A percentile compares a stretch with the other conserved stretches of the same genome.
These are phyloP conservation scores for Baffinella frigidus DNA, from an alignment of 208 protist genomes.

Conservation along the genomic window DNA sequence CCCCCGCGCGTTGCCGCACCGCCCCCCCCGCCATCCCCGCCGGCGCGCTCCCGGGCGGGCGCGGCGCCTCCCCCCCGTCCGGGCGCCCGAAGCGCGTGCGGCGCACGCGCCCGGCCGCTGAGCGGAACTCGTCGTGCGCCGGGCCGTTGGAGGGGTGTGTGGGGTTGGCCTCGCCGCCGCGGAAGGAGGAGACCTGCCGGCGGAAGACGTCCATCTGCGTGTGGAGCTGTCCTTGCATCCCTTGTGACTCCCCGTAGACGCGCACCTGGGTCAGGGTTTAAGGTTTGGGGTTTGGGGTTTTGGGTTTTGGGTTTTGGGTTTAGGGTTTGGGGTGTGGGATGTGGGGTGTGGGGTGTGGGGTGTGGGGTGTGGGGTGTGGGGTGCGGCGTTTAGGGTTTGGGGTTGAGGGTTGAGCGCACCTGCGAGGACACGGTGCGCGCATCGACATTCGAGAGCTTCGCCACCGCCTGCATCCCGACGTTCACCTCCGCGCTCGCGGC, in stretches of 20 bases:
- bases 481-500: not conserved
- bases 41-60: not conserved
- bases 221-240: constrained; percentile 20
- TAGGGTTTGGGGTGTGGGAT: no score
- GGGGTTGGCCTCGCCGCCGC: not conserved
- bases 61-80: no score
- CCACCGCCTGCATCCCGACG: constrained; percentile 39
- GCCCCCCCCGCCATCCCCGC: not conserved
- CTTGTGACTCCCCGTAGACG: constrained; percentile 29
- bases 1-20: not conserved
- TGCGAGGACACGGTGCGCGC: constrained; percentile 42
- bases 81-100: no score
- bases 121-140: constrained; percentile 50
- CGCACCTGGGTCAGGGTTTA: no score
- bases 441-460: constrained; percentile 51
- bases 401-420: not conserved
- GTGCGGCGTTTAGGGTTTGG: no score
- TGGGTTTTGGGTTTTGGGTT: no score
- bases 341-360: no score
- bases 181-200: not conserved
- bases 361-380: no score
- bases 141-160: not conserved
- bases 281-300: no score
- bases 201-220: constrained; percentile 53
- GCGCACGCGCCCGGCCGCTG: not conserved